Conservation (phyloP, 495 filamentous ascomycete species). For the Penicillium angulare region DNA sequence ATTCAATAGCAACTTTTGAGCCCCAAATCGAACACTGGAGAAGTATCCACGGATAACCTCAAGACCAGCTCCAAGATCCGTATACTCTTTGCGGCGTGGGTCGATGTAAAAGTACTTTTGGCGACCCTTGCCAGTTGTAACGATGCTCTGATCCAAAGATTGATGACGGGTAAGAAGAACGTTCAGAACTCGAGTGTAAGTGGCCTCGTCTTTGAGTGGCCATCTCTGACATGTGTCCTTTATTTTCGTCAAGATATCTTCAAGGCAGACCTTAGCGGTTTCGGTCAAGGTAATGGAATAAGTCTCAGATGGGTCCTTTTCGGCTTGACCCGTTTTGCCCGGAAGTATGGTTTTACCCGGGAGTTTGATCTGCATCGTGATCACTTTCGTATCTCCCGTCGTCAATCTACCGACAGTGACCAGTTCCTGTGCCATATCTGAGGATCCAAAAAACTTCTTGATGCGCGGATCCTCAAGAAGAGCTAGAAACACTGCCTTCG, state of each 20-base stretch:
- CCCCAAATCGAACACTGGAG: slow-evolving; percentile 43
- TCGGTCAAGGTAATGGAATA: too few relatives aligned
- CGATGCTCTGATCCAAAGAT: slow-evolving; percentile 4
- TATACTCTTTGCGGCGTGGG: slow-evolving; percentile 1
- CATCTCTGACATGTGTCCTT: neutral
- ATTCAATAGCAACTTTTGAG: slow-evolving; percentile 44
- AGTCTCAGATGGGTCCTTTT: too few relatives aligned
- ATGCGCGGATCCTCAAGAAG: neutral
- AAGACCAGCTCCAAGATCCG: slow-evolving; percentile 35
- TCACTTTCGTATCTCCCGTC: neutral
- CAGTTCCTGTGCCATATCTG: slow-evolving; percentile 16
- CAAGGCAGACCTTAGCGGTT: too few relatives aligned
- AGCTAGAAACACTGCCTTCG: too few relatives aligned
- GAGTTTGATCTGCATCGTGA: neutral
- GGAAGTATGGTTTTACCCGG: too few relatives aligned
- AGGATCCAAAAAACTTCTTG: neutral
- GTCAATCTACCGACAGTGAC: slow-evolving; percentile 1
- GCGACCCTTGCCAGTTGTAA: slow-evolving; percentile 10
- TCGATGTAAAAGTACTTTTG: slow-evolving; percentile 23
- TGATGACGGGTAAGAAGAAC: slow-evolving; percentile 31
- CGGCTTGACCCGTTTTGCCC: too few relatives aligned
- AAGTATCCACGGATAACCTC: slow-evolving; percentile 47
- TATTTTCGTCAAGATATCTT: neutral
- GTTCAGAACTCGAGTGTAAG: slow-evolving; percentile 45
- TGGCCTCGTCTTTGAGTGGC: neutral